A percentile compares a stretch with the other conserved stretches of the same genome.
These are phyloP conservation scores for Adansonia grandidieri DNA, from an alignment of 441 rosid species.

Conservation along the genomic window DNA sequence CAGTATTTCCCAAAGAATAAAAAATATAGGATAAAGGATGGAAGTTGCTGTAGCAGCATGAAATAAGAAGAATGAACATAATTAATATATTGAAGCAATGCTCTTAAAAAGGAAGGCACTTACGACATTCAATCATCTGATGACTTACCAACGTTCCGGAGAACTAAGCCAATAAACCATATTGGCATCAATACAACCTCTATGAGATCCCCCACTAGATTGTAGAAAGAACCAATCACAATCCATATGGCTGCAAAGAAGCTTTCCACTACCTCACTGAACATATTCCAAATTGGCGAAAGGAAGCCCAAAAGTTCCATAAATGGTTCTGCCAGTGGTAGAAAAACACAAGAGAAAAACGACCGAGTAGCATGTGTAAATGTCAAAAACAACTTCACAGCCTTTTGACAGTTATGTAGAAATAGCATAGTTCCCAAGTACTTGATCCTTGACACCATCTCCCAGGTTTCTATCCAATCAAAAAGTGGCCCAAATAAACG, in stretches of 20 bases:
- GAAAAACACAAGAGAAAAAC: conserved; percentile 57
- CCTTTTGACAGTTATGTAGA: conserved; percentile 91
- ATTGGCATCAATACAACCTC: conserved; percentile 64
- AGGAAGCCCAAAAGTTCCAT: conserved; percentile 49
- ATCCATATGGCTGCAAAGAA: conserved; percentile 54
- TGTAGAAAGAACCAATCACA: conserved; percentile 52
- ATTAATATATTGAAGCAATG: not conserved
- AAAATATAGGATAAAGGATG: conserved; percentile 61
- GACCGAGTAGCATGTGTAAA: conserved; percentile 59
- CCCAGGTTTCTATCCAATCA: conserved; percentile 99
- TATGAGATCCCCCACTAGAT: conserved; percentile 50
- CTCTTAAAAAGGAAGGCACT: not conserved
- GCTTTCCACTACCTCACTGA: conserved; percentile 55
- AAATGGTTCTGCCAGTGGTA: conserved; percentile 66
- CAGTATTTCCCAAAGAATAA: conserved; percentile 73
- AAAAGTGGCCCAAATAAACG: conserved; percentile 91
- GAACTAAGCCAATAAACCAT: conserved; percentile 49
- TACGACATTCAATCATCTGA: not conserved
- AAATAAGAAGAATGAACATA: conserved; percentile 16
- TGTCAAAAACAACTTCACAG: conserved; percentile 65
- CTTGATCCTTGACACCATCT: conserved; percentile 93
- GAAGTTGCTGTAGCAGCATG: conserved; percentile 55
- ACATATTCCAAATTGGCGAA: conserved; percentile 68
- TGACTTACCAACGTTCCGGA: conserved; percentile 67
- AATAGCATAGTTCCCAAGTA: conserved; percentile 98